These are phyloP conservation scores for Wakefieldia striispora DNA, from an alignment of 768 basidiomycete species.

Conservation along the genomic window DNA sequence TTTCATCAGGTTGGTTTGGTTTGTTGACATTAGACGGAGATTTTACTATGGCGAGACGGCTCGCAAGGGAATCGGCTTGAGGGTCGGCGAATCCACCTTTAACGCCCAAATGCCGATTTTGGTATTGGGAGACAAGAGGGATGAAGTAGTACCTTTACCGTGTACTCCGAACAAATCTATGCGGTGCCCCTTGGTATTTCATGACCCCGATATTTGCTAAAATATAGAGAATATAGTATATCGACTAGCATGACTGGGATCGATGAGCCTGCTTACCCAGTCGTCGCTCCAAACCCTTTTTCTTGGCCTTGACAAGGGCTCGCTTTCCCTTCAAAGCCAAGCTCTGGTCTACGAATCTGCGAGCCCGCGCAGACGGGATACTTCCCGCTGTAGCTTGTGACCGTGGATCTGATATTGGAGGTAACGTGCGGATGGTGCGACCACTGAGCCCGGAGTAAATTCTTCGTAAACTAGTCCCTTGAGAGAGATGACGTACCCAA, in stretches of 20 bases:
- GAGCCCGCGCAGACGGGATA: constrained; percentile 46
- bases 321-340: constrained; percentile 45
- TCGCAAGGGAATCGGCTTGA: too few species aligned
- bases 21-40: too few species aligned
- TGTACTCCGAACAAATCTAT: constrained; percentile 37
- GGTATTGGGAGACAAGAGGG: too few species aligned
- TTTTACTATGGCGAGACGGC: too few species aligned
- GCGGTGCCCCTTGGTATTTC: constrained; percentile 51
- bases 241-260: too few species aligned
- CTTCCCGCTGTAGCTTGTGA: constrained; percentile 40
- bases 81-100: too few species aligned
- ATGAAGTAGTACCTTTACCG: constrained; percentile 4
- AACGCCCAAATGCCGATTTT: too few species aligned
- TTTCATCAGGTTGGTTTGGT: too few species aligned
- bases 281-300: constrained; percentile 55
- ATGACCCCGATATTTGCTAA: constrained; percentile 58
- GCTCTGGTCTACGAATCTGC: constrained; percentile 51
- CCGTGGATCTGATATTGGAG: constrained; percentile 25
- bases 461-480: not conserved
- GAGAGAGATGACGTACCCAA: constrained; percentile 44
- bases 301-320: constrained; percentile 33
- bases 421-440: constrained; percentile 51
- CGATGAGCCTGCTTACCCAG: constrained; percentile 48
- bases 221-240: not conserved
- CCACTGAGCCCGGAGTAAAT: constrained; percentile 39